phyloP scores from a whole-genome alignment of 495 filamentous ascomycete genomes.

The Penicillium dipodomyicola region DNA sequence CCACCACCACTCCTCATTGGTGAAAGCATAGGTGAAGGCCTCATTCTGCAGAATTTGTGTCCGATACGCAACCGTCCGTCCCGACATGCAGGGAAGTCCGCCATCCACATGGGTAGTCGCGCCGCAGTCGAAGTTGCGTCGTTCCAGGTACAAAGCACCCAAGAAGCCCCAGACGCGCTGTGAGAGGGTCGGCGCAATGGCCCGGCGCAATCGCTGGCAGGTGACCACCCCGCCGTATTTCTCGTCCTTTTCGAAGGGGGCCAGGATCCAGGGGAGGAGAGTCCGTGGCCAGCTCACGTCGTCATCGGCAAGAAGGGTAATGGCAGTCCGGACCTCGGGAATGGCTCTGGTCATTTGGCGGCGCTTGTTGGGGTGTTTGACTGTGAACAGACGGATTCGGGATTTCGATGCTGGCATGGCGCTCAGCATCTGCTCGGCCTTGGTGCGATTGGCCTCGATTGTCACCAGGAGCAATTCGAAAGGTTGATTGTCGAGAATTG shows the following conservation, averaged over 20 bases:
- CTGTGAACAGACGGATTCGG: conserved; percentile 51
- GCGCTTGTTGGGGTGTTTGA: conserved; percentile 72
- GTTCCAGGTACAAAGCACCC: conserved; percentile 76
- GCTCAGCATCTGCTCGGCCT: conserved; percentile 51
- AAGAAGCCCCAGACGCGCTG: conserved; percentile 71
- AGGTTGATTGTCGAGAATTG: conserved; percentile 55
- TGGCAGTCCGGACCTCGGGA: conserved; percentile 67
- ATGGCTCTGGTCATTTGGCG: conserved; percentile 80
- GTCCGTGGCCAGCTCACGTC: conserved; percentile 81
- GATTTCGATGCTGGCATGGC: conserved; percentile 52
- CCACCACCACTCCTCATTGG: conserved; percentile 66
- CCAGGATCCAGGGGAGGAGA: conserved; percentile 77
- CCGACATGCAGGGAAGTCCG: conserved; percentile 83
- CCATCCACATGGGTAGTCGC: conserved; percentile 84
- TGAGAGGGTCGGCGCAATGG: conserved; percentile 52
- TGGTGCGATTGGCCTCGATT: conserved; percentile 59
- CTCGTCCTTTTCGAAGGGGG: conserved; percentile 72
- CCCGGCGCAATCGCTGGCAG: conserved; percentile 72
- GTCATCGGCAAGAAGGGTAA: conserved; percentile 83
- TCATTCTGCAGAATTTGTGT: conserved; percentile 76
- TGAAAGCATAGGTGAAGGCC: conserved; percentile 69
- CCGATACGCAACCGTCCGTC: conserved; percentile 79
- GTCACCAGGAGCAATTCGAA: conserved; percentile 62
- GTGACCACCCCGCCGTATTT: conserved; percentile 78
- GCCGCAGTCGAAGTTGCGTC: conserved; percentile 85